Conservation (phyloP, 2,329 filamentous ascomycete genomes). For the Aspergillus sp. region DNA sequence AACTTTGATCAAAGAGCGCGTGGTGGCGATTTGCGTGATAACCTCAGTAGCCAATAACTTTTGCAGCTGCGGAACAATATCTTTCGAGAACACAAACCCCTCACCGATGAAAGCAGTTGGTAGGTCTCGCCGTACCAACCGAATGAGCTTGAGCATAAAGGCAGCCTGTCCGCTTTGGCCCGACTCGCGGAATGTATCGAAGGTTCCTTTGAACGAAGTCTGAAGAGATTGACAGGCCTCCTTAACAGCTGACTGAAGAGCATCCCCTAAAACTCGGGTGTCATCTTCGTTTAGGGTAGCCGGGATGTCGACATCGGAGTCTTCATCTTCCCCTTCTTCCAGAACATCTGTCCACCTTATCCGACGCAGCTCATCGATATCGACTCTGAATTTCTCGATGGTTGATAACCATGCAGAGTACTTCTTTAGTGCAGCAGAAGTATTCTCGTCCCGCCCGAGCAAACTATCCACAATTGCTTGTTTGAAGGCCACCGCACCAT, state of each 20-base stretch:
- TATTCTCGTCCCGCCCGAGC: constrained; percentile 67
- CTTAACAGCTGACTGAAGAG: constrained; percentile 55
- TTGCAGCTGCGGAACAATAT: constrained; percentile 64
- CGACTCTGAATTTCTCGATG: constrained; percentile 52
- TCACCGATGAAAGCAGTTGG: constrained; percentile 49
- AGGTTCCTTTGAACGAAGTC: constrained; percentile 39
- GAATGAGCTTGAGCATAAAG: constrained; percentile 70
- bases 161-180: constrained; percentile 50
- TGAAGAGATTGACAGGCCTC: constrained; percentile 58
- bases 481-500: constrained; percentile 67
- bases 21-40: constrained; percentile 40
- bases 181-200: constrained; percentile 47
- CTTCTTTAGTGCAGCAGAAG: constrained; percentile 59
- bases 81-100: constrained; percentile 53
- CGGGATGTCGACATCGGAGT: constrained; percentile 32
- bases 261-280: constrained; percentile 60
- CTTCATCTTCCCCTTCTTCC: constrained; percentile 39
- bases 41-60: constrained; percentile 56
- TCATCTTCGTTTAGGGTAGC: constrained; percentile 68
- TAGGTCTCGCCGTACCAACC: constrained; percentile 68
- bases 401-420: constrained; percentile 73
- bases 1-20: constrained; percentile 44
- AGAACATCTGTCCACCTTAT: constrained; percentile 37
- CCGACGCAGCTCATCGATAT: constrained; percentile 34
- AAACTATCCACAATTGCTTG: constrained; percentile 65